phyloP scores from a whole-genome alignment of 208 protist species.

The Cochliopodium minus region DNA sequence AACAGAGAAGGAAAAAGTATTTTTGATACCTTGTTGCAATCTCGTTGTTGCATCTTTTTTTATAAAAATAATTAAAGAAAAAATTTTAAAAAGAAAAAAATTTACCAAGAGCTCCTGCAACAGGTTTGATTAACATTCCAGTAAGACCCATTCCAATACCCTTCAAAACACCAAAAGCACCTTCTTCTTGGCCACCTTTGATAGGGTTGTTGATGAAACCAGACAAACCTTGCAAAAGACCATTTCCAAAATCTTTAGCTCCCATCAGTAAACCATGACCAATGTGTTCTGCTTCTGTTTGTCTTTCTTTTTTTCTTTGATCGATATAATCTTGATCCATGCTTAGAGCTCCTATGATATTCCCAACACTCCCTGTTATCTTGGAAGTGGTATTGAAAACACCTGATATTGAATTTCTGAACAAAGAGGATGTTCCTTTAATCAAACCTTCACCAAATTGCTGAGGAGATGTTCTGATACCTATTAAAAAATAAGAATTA shows the following conservation, averaged over 20 bases:
- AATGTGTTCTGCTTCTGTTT: conserved; percentile 1
- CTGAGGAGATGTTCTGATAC: background rate
- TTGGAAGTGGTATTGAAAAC: conserved; percentile 15
- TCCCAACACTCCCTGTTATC: conserved; percentile 15
- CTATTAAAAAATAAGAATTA: too few relatives aligned
- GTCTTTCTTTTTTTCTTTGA: background rate
- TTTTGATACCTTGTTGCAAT: too few relatives aligned
- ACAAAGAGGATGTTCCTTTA: background rate
- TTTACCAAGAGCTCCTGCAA: conserved; percentile 52
- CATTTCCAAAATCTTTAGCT: background rate
- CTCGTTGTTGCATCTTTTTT: too few relatives aligned
- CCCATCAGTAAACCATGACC: background rate
- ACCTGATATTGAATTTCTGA: conserved; percentile 10
- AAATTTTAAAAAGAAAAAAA: too few relatives aligned
- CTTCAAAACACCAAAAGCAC: conserved; percentile 47
- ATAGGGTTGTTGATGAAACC: conserved; percentile 58
- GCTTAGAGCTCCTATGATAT: conserved; percentile 15
- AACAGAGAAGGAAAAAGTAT: too few relatives aligned
- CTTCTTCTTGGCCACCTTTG: conserved; percentile 49
- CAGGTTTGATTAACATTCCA: conserved; percentile 54
- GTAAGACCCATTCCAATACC: conserved; percentile 57
- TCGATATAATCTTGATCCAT: conserved; percentile 24
- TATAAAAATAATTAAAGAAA: too few relatives aligned
- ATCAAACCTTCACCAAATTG: background rate
- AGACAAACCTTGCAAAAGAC: conserved; percentile 24